These are phyloP conservation scores for Coccomyxa sp. DNA, from an alignment of 139 green algal species.

Conservation along the genomic window DNA sequence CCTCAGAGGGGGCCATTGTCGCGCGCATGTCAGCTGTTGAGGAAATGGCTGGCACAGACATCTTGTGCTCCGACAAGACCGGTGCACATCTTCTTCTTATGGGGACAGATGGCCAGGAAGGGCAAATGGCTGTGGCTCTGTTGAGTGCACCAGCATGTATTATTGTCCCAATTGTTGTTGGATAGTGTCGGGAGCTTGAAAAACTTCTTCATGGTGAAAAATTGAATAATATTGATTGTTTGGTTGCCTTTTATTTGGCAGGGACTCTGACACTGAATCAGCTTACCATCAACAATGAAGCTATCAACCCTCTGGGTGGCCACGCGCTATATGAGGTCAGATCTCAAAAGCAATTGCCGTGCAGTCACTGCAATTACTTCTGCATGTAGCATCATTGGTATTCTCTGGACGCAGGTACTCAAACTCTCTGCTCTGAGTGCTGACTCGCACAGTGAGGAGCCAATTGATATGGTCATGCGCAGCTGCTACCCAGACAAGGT, in stretches of 20 bases:
- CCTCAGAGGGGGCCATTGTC: constrained; percentile 86
- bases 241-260: background rate
- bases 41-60: constrained; percentile 89
- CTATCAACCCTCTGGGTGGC: background rate
- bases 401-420: constrained; percentile 31
- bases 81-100: constrained; percentile 2
- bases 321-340: background rate
- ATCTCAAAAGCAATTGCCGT: too few relatives aligned
- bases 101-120: background rate
- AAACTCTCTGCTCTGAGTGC: constrained; percentile 61
- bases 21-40: constrained; percentile 81
- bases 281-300: background rate
- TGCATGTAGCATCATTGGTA: too few relatives aligned
- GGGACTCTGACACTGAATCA: background rate
- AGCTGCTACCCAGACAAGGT: constrained; percentile 41
- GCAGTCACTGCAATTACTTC: too few relatives aligned
- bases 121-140: background rate
- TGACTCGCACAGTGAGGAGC: constrained; percentile 69
- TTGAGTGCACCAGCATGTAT: background rate
- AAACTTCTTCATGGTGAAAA: background rate
- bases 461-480: constrained; percentile 76
- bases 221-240: background rate
- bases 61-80: constrained; percentile 93
- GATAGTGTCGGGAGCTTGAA: background rate
- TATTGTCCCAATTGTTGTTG: background rate